phyloP scores from a whole-genome alignment of 2,329 filamentous ascomycete species.

The Colletotrichum orbiculare region DNA sequence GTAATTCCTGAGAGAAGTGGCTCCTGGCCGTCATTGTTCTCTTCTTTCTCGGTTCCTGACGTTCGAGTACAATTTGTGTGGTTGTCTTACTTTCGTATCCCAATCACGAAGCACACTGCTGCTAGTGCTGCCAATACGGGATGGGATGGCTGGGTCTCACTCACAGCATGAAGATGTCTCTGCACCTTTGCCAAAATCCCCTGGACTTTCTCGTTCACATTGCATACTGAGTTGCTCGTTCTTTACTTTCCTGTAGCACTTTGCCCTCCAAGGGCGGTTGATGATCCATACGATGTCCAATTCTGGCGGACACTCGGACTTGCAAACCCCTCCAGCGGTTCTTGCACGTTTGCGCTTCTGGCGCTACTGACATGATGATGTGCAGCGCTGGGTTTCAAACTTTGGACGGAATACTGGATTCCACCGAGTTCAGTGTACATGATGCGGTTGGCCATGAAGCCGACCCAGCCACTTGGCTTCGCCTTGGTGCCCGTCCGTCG shows the following conservation, averaged over 20 bases:
- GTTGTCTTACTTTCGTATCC: background rate
- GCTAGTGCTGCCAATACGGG: conserved; percentile 8
- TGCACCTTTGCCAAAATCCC: conserved; percentile 3
- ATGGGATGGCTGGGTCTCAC: conserved; percentile 2
- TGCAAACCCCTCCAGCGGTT: too few species aligned
- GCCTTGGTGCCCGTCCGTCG: background rate
- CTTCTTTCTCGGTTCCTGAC: too few species aligned
- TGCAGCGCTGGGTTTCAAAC: conserved; percentile 33
- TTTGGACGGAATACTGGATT: conserved; percentile 29
- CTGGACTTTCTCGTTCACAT: background rate
- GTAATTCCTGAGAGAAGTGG: too few species aligned
- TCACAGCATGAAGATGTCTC: conserved; percentile 14
- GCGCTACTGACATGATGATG: conserved; percentile 35
- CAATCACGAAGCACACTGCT: background rate
- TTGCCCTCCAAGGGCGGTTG: background rate
- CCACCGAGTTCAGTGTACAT: conserved; percentile 24
- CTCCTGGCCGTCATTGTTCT: too few species aligned
- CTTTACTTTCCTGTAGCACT: background rate
- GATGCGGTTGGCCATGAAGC: too few species aligned
- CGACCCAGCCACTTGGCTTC: background rate
- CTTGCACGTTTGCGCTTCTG: conserved; percentile 10
- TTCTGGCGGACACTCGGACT: background rate
- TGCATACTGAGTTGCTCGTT: too few species aligned
- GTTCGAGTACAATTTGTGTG: too few species aligned
- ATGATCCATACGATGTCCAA: background rate